Conservation (phyloP, 129 eudicot genomes). For the Centrapalus pauciflorus region DNA sequence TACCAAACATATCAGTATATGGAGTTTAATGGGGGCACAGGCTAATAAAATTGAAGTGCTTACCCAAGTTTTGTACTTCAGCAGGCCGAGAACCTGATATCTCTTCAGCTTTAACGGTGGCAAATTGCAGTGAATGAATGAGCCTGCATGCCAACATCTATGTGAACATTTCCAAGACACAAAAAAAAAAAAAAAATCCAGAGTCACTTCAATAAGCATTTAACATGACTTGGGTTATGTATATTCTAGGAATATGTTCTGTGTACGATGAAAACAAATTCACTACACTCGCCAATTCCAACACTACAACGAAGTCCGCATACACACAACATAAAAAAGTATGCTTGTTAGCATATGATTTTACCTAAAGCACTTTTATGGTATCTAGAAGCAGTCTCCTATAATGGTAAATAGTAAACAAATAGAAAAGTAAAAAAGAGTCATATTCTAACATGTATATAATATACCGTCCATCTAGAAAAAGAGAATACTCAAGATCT, state of each 20-base stretch:
- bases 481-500: neutral
- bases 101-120: slow-evolving; percentile 65
- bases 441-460: neutral
- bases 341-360: no score
- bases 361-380: neutral
- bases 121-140: slow-evolving; percentile 62
- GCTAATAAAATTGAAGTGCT: neutral
- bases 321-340: no score
- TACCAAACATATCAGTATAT: no score
- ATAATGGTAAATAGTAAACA: neutral
- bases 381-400: neutral
- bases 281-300: no score
- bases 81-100: slow-evolving; percentile 82
- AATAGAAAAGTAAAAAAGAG: neutral
- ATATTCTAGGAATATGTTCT: no score
- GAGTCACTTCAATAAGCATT: no score
- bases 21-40: neutral
- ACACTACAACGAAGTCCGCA: no score
- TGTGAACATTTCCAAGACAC: neutral
- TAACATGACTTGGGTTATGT: no score
- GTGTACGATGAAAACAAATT: no score
- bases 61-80: slow-evolving; percentile 79
- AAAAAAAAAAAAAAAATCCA: neutral
- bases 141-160: slow-evolving; percentile 36
- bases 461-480: neutral